phyloP scores from a whole-genome alignment of 1,139 yeast genomes.

The Debaryomycetaceae sp. region DNA sequence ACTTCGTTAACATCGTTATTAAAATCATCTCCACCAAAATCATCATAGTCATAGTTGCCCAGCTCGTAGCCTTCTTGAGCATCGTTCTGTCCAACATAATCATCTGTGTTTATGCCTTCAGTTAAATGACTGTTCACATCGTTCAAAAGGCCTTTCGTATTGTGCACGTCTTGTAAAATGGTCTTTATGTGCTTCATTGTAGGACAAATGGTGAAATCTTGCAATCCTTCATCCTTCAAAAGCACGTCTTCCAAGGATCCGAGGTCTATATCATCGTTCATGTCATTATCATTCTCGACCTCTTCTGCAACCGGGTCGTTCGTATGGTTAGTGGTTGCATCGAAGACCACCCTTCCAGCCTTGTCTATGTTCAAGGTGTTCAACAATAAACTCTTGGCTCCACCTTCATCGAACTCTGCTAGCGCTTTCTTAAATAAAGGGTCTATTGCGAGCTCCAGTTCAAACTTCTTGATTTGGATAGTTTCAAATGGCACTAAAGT shows the following conservation, averaged over 20 bases:
- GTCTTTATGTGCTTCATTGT: slow-evolving; percentile 55
- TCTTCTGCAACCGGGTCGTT: slow-evolving; percentile 16
- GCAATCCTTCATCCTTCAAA: slow-evolving; percentile 31
- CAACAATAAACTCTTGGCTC: slow-evolving; percentile 78
- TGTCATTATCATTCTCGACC: slow-evolving; percentile 1
- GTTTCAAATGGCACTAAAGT: slow-evolving; percentile 54
- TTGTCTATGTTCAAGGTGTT: slow-evolving; percentile 63
- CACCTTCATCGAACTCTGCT: slow-evolving; percentile 94
- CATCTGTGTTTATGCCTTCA: slow-evolving; percentile 13
- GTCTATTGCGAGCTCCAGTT: slow-evolving; percentile 76
- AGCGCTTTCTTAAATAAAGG: slow-evolving; percentile 86
- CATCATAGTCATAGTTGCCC: slow-evolving; percentile 27
- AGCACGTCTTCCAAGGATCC: slow-evolving; percentile 20
- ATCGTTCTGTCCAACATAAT: slow-evolving; percentile 11
- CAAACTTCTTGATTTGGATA: slow-evolving; percentile 65
- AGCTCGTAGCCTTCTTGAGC: slow-evolving; percentile 13
- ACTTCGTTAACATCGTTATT: slow-evolving; percentile 12
- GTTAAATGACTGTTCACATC: slow-evolving; percentile 41
- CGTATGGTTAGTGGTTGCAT: slow-evolving; percentile 39
- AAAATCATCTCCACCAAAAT: slow-evolving; percentile 15
- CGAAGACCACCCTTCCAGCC: slow-evolving; percentile 63
- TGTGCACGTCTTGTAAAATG: slow-evolving; percentile 56
- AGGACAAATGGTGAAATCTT: slow-evolving; percentile 52
- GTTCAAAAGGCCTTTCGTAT: slow-evolving; percentile 51
- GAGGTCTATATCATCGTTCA: slow-evolving; percentile 6